These are phyloP conservation scores for Suhomyces coccinellae DNA, from an alignment of 1,139 yeast genomes.

Conservation along the genomic window DNA sequence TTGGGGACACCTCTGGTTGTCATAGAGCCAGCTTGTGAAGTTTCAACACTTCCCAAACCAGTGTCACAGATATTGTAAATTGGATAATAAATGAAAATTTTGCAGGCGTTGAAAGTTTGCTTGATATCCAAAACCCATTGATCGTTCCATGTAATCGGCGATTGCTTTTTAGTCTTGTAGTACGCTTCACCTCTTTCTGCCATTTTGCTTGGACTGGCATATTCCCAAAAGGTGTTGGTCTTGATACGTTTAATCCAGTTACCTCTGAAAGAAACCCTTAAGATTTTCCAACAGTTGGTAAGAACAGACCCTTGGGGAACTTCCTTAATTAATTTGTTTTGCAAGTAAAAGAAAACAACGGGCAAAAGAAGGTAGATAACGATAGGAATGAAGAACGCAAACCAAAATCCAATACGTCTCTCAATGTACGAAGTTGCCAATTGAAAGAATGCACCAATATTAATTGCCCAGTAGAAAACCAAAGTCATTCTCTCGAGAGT, in stretches of 20 bases:
- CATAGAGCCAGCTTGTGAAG: constrained; percentile 69
- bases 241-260: constrained; percentile 41
- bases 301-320: constrained; percentile 52
- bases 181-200: constrained; percentile 40
- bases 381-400: constrained; percentile 65
- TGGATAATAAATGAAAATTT: constrained; percentile 62
- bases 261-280: constrained; percentile 38
- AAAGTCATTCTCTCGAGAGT: constrained; percentile 75
- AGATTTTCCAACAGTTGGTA: constrained; percentile 42
- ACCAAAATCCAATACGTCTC: constrained; percentile 72
- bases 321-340: constrained; percentile 37
- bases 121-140: constrained; percentile 64
- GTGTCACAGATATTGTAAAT: constrained; percentile 65
- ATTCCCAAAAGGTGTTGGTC: constrained; percentile 50
- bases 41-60: constrained; percentile 63
- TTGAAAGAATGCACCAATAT: constrained; percentile 76
- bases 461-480: constrained; percentile 78
- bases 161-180: constrained; percentile 28
- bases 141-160: constrained; percentile 47
- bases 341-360: constrained; percentile 39
- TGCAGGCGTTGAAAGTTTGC: constrained; percentile 59
- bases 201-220: constrained; percentile 54
- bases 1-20: constrained; percentile 67
- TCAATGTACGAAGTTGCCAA: constrained; percentile 77
- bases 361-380: constrained; percentile 52